A percentile compares a stretch with the other conserved stretches of the same genome.
Conservation (phyloP, 495 filamentous ascomycete genomes). For the Xylaria intraflava region DNA sequence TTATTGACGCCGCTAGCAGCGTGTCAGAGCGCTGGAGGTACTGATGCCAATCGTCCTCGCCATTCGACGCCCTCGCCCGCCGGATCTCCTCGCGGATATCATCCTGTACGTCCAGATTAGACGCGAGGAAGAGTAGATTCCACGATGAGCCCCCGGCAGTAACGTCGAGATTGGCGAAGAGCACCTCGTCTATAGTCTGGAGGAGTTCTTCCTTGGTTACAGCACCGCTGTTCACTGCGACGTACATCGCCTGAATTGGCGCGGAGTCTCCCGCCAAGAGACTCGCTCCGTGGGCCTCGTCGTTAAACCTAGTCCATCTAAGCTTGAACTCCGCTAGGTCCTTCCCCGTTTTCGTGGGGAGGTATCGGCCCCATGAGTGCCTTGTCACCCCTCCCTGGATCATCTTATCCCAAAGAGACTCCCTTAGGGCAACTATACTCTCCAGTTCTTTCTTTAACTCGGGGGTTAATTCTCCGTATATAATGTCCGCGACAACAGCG, state of each 20-base stretch:
- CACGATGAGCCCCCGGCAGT: conserved; percentile 34
- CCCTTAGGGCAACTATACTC: not conserved
- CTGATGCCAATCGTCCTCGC: not conserved
- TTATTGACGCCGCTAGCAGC: conserved; percentile 25
- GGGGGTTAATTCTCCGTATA: conserved; percentile 23
- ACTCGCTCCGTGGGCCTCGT: too few relatives aligned
- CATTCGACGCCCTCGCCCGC: not conserved
- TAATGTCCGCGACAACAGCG: conserved; percentile 24
- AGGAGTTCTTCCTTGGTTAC: conserved; percentile 16
- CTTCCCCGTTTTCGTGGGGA: too few relatives aligned
- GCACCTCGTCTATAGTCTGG: conserved; percentile 40
- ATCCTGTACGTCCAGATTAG: conserved; percentile 22
- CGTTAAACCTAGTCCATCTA: too few relatives aligned
- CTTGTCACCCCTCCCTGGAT: not conserved
- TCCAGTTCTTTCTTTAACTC: not conserved
- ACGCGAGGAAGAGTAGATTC: conserved; percentile 35
- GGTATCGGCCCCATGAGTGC: too few relatives aligned
- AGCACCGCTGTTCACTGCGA: conserved; percentile 1
- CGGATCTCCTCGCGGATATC: conserved; percentile 15
- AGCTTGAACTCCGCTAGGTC: too few relatives aligned
- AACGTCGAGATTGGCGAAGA: conserved; percentile 44
- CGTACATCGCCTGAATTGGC: too few relatives aligned
- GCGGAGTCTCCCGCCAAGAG: too few relatives aligned
- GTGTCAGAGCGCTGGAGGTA: conserved; percentile 20
- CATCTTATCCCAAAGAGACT: not conserved